Conservation (phyloP, 2,329 filamentous ascomycete genomes). For the Ploettnerulaceae sp. region DNA sequence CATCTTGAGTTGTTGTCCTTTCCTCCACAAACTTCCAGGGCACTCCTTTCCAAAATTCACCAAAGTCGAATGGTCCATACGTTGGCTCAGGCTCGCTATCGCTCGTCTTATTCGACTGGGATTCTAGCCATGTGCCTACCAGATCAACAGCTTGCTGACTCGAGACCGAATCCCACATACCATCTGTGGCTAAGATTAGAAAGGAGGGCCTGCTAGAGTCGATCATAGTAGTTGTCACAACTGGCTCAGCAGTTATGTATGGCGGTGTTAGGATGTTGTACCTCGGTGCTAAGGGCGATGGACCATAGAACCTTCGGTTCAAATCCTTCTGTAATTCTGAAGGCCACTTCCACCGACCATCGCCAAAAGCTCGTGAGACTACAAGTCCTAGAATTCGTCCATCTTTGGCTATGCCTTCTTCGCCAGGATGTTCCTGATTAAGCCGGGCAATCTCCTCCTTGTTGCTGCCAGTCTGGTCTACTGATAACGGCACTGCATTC, state of each 20-base stretch:
- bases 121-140: conserved; percentile 34
- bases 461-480: conserved; percentile 64
- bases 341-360: conserved; percentile 64
- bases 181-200: conserved; percentile 62
- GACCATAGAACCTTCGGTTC: conserved; percentile 1
- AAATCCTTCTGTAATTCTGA: conserved; percentile 32
- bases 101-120: neutral
- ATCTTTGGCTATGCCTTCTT: conserved; percentile 45
- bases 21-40: conserved; percentile 2
- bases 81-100: neutral
- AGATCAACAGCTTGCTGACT: conserved; percentile 54
- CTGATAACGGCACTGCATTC: conserved; percentile 49
- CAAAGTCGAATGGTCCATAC: neutral
- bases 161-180: conserved; percentile 58
- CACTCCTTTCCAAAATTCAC: neutral
- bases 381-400: conserved; percentile 58
- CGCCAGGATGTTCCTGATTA: conserved; percentile 54
- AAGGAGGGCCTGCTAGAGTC: conserved; percentile 43
- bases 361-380: conserved; percentile 63
- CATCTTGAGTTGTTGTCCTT: conserved; percentile 2
- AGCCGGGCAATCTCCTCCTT: conserved; percentile 52
- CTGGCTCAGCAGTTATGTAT: conserved; percentile 64
- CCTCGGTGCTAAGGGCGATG: neutral
- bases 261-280: conserved; percentile 45
- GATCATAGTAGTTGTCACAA: conserved; percentile 53